Conservation (phyloP, 148 eudicot species). For the Fagopyrum tataricum region DNA sequence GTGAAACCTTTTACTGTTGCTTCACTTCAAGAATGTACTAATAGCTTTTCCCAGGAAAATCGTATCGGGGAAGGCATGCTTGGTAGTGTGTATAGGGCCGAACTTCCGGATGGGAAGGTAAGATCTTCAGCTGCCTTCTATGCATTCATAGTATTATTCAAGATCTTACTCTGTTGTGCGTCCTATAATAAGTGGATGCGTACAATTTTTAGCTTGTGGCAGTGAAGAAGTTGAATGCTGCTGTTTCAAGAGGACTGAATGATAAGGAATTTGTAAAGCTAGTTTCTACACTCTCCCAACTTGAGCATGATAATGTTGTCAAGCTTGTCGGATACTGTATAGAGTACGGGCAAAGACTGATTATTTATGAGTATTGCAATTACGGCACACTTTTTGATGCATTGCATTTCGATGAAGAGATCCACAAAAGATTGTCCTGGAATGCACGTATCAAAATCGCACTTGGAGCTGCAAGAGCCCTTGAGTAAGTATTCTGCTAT, state of each 20-base stretch:
- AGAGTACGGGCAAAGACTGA: conserved; percentile 56
- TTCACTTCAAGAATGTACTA: conserved; percentile 58
- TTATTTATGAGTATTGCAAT: conserved; percentile 53
- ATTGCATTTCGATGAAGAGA: conserved; percentile 53
- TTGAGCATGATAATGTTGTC: conserved; percentile 64
- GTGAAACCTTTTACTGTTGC: conserved; percentile 58
- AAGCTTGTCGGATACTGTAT: conserved; percentile 63
- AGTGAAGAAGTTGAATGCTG: conserved; percentile 53
- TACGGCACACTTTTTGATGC: conserved; percentile 54
- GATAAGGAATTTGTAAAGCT: conserved; percentile 55
- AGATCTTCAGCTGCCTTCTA: conserved; percentile 1
- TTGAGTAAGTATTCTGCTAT: conserved; percentile 37
- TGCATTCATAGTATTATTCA: not conserved
- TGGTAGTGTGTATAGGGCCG: conserved; percentile 58
- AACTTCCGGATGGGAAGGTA: conserved; percentile 58
- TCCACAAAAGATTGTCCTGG: conserved; percentile 45
- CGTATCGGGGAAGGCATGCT: conserved; percentile 59
- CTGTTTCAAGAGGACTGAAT: conserved; percentile 39
- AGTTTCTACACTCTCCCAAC: conserved; percentile 38
- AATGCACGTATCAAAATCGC: conserved; percentile 58
- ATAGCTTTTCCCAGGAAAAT: conserved; percentile 69
- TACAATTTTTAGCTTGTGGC: conserved; percentile 41
- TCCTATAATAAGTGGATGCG: not conserved
- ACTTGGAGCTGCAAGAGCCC: conserved; percentile 69
- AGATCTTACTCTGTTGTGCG: not conserved